Evolutionary conservation across 1,284 basidiomycete species (phyloP), one percentile per base, ranked within the genome.

Genomic region (Papiliotrema flavescens): DNA sequence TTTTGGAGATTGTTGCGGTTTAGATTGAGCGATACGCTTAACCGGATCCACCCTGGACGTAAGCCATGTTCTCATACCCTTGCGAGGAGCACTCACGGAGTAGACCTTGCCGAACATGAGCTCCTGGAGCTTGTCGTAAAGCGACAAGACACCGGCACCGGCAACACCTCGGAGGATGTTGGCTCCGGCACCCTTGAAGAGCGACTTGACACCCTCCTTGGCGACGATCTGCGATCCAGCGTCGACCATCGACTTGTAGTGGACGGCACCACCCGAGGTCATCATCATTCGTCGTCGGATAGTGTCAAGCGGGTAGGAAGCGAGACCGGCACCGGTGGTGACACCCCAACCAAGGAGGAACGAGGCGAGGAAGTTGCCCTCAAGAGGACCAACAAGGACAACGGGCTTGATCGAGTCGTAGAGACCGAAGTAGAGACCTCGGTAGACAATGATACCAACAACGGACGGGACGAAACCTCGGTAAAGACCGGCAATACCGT

Each of bases 81-180:
- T n/a, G 36, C 35, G 11, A 28, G 6, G 20, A 13, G 32, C 36
- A 67, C 66, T 60, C 36, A 66, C 90, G 68, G 89, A 86, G 86
- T 93, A 94, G 79, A 93, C 91, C 84, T 92, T 94, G 84, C 91
- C 91, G 80, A 94, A 94, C 81, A 92, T 79, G 55, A 70, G 56
- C 59, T 78, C 80, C 76, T 80, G 80, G 68, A 81, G 81, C 80
- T 85, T 81, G 78, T 87, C 84, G 69, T 85, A 85, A 48, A 86
- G 74, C 14, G 85, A 83, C 60, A 88, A 76, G 44, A 85, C 85
- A 77, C 85, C 85, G 51, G 86, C 86, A 65, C 83, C 84, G 55
- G 87, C 87, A 56, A 88, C 81, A 73, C 86, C 85, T 73, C 82
- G 80, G 71, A 82, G 79, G 66, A 81, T 75, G 75, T 88, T 87